phyloP scores from a whole-genome alignment of 73 alveolate genomes.

The Urostyla sp. region DNA sequence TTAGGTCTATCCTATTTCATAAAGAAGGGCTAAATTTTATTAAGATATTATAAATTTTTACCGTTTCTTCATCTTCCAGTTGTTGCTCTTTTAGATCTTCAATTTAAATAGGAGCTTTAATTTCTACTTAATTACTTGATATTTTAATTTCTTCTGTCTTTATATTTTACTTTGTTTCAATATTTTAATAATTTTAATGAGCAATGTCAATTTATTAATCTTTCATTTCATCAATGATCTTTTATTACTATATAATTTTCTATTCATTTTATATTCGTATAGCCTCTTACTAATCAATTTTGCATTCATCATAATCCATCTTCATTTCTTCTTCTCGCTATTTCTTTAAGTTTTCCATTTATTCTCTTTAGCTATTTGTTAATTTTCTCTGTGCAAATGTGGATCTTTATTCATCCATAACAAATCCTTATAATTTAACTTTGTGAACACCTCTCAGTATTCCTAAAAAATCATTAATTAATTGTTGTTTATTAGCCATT shows the following conservation, averaged over 20 bases:
- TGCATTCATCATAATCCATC: neutral
- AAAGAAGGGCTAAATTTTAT: constrained; percentile 61
- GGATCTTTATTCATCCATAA: constrained; percentile 8
- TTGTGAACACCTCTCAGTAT: constrained; percentile 41
- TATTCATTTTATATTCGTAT: too few relatives aligned
- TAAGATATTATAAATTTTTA: constrained; percentile 7
- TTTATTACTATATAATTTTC: too few relatives aligned
- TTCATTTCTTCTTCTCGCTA: neutral
- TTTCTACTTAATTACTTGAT: neutral
- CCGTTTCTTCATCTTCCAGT: constrained; percentile 46
- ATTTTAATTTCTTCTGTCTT: neutral
- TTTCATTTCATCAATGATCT: too few relatives aligned
- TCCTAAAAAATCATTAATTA: constrained; percentile 28
- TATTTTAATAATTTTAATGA: neutral
- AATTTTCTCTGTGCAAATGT: neutral
- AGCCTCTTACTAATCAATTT: too few relatives aligned
- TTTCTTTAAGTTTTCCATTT: neutral
- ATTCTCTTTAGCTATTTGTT: constrained; percentile 2
- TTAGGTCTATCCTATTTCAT: constrained; percentile 67
- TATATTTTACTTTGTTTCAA: neutral
- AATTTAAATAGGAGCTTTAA: neutral
- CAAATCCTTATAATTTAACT: neutral
- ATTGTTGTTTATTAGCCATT: constrained; percentile 43
- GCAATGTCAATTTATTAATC: neutral
- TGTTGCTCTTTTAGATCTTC: neutral